Percentiles rank a stretch among this genome's conserved stretches.
Conservation (phyloP, 805 yeast species). For the Allodekkera sacchari region DNA sequence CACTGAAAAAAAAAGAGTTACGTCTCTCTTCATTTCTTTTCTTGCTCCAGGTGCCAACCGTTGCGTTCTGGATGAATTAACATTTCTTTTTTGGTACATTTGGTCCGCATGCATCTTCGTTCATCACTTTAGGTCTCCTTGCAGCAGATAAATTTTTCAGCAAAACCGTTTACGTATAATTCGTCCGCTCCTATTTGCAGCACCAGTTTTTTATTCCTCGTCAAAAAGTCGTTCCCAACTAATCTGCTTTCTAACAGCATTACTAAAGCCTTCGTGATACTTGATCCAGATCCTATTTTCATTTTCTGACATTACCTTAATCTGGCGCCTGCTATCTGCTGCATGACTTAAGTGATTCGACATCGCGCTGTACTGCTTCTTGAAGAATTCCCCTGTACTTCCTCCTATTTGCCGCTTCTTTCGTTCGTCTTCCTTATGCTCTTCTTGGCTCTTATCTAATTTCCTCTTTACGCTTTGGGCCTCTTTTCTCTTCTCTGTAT, state of each 20-base stretch:
- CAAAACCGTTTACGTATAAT: too few species aligned
- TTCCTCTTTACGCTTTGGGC: constrained; percentile 6
- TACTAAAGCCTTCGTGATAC: constrained; percentile 84
- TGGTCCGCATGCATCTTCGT: constrained; percentile 1
- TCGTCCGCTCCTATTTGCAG: too few species aligned
- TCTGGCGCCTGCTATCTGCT: constrained; percentile 6
- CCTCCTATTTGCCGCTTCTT: constrained; percentile 8
- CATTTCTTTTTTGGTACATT: neutral
- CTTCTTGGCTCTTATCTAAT: constrained; percentile 6
- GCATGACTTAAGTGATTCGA: constrained; percentile 10
- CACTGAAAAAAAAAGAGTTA: too few species aligned
- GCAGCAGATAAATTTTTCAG: too few species aligned
- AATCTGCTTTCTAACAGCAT: constrained; percentile 80
- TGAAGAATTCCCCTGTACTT: constrained; percentile 32
- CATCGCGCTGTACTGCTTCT: constrained; percentile 28
- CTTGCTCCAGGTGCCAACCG: too few species aligned
- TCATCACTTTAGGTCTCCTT: too few species aligned
- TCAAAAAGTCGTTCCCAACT: constrained; percentile 63
- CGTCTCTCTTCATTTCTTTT: too few species aligned
- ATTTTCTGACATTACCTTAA: constrained; percentile 14
- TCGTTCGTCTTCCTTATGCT: constrained; percentile 7
- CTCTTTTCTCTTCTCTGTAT: neutral
- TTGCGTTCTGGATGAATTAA: too few species aligned
- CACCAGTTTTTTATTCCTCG: neutral
- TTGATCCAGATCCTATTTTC: constrained; percentile 68